phyloP scores from a whole-genome alignment of 1,139 yeast genomes.

The Meyerozyma guilliermondii region DNA sequence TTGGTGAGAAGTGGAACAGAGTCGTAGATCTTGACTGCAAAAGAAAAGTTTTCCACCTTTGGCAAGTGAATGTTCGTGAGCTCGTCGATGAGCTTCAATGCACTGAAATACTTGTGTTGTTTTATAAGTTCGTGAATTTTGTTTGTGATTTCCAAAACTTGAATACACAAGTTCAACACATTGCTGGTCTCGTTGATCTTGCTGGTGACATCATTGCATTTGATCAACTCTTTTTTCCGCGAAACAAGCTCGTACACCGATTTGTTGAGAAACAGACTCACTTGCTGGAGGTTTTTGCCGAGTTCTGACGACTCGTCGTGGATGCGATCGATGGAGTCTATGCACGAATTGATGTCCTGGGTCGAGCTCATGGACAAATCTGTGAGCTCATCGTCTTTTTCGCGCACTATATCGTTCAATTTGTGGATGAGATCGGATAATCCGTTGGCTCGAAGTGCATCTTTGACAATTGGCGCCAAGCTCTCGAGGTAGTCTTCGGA shows the following conservation, averaged over 20 bases:
- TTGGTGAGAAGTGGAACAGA: constrained; percentile 75
- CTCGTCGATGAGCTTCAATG: constrained; percentile 78
- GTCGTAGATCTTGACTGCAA: constrained; percentile 64
- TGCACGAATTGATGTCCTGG: constrained; percentile 48
- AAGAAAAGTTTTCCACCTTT: constrained; percentile 69
- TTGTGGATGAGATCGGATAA: constrained; percentile 52
- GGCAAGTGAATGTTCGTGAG: constrained; percentile 61
- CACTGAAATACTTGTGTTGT: constrained; percentile 75
- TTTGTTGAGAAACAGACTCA: constrained; percentile 49
- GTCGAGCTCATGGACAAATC: constrained; percentile 59
- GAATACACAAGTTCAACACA: constrained; percentile 65
- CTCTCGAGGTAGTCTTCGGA: constrained; percentile 77
- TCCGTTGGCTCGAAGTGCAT: constrained; percentile 54
- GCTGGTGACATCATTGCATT: constrained; percentile 51
- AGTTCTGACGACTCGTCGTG: constrained; percentile 50
- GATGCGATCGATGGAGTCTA: constrained; percentile 54
- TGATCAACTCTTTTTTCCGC: constrained; percentile 51
- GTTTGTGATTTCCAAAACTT: constrained; percentile 81
- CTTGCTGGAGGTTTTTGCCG: constrained; percentile 45
- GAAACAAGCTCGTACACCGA: constrained; percentile 62
- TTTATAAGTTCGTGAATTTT: constrained; percentile 78
- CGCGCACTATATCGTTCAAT: constrained; percentile 52
- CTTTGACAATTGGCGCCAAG: constrained; percentile 71
- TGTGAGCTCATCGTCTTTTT: constrained; percentile 62
- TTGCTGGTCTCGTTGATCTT: constrained; percentile 61